Evolutionary conservation across 2,329 filamentous ascomycete genomes (phyloP).

Genomic region (Pseudogymnoascus sp.): DNA sequence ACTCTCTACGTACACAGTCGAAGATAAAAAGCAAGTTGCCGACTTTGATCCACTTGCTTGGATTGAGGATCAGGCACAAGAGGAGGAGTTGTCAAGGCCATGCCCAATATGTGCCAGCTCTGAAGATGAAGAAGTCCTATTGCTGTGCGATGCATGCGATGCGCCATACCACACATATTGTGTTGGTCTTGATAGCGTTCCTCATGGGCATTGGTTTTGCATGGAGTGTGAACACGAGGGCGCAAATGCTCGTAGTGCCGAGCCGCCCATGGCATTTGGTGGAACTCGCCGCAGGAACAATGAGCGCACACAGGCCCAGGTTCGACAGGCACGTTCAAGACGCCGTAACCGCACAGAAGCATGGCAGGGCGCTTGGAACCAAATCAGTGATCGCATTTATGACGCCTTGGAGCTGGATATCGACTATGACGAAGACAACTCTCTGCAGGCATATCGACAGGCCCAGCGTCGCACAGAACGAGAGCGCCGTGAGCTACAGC

Average conservation of each 20-base stretch:
- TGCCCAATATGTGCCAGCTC: slow-evolving; percentile 78
- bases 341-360: slow-evolving; percentile 64
- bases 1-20: slow-evolving; percentile 54
- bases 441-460: slow-evolving; percentile 44
- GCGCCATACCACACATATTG: slow-evolving; percentile 87
- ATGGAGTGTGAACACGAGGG: slow-evolving; percentile 59
- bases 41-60: slow-evolving; percentile 75
- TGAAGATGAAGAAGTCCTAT: slow-evolving; percentile 74
- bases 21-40: slow-evolving; percentile 81
- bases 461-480: slow-evolving; percentile 40
- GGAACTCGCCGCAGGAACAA: slow-evolving; percentile 21
- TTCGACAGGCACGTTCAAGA: slow-evolving; percentile 41
- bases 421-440: slow-evolving; percentile 73
- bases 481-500: slow-evolving; percentile 50
- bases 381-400: slow-evolving; percentile 52
- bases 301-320: slow-evolving; percentile 49
- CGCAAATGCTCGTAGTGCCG: slow-evolving; percentile 30
- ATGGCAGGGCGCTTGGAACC: slow-evolving; percentile 81
- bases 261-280: slow-evolving; percentile 22
- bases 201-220: slow-evolving; percentile 81
- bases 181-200: slow-evolving; percentile 70
- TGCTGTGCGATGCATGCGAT: slow-evolving; percentile 89
- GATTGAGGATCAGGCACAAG: slow-evolving; percentile 65
- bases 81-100: slow-evolving; percentile 59
- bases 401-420: slow-evolving; percentile 68